Evolutionary conservation across 1,139 yeast genomes (phyloP), one percentile per base, ranked within the genome.

Genomic region (Pichiaceae sp.): DNA sequence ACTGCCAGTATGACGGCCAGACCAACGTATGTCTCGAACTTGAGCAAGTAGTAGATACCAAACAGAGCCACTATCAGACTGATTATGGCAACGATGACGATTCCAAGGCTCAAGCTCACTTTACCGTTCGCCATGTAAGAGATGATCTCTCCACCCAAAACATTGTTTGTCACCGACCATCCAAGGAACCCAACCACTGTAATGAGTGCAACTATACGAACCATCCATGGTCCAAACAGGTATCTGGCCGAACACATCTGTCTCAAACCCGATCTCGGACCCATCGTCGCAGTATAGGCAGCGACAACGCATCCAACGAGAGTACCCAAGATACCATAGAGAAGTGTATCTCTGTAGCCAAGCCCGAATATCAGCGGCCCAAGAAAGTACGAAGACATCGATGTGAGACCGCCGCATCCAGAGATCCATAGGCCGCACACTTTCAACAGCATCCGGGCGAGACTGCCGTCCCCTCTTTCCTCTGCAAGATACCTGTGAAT

Each of bases 211-310:
- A 83, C 80, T 38, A 82, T 61, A 53, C 81, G 79, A 29, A 85
- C 87, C 44, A 78, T 73, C 80, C 82, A 82, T 76, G 87, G 79
- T 1, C 95, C 95, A 55, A 83, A 84, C 34, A 83, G 62, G 50
- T 72, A 83, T 42, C 94, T 66, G 0, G 89, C 81, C 17, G 85
- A 70, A 7, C 84, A 89, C 87, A 85, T 82, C 55, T 84, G 94
- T 48, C 95, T 66, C 44, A 89, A 73, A 0, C 95, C 95, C 0
- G 93, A 81, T 41, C 84, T 68, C 1, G 95, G 94, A 1, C 95
- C 95, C 87, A 84, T 77, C 9, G 75, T 69, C 3, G 93, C 70
- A 52, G 89, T 83, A 53, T 82, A 84, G 0, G 87, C 91, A 2
- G 95, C 93, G 17, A 83, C 64, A 11, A 70, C 58, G 51, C 91